Conservation (phyloP, 179 eudicot genomes). For the Spergularia azorica region DNA sequence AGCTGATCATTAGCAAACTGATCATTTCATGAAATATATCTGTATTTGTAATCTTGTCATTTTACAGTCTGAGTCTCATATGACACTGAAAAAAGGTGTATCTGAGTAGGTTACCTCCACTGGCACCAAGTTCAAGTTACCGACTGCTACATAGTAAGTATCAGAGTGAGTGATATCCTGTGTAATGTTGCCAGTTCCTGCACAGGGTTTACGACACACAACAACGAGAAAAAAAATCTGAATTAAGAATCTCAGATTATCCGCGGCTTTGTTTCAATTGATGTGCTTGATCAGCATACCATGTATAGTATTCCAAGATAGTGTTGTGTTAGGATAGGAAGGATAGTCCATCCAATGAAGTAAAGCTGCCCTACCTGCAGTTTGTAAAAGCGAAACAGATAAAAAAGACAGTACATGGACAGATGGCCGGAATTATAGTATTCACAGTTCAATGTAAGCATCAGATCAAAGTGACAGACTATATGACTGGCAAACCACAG, state of each 20-base stretch:
- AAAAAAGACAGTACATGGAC: neutral
- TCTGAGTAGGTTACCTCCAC: slow-evolving; percentile 39
- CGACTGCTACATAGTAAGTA: slow-evolving; percentile 64
- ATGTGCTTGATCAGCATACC: slow-evolving; percentile 39
- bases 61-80: too few relatives aligned
- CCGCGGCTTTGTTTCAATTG: neutral
- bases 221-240: neutral
- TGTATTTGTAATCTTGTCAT: too few relatives aligned
- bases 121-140: slow-evolving; percentile 60
- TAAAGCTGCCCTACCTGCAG: slow-evolving; percentile 61
- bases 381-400: neutral
- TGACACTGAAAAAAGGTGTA: too few relatives aligned
- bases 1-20: too few relatives aligned
- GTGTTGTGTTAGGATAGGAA: slow-evolving; percentile 61
- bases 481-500: neutral
- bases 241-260: neutral
- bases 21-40: too few relatives aligned
- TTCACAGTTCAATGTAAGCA: neutral
- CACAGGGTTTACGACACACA: slow-evolving; percentile 9
- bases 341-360: slow-evolving; percentile 71
- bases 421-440: too few relatives aligned
- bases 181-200: slow-evolving; percentile 68
- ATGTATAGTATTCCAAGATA: slow-evolving; percentile 62
- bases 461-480: neutral
- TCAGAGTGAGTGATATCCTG: slow-evolving; percentile 57